A percentile compares a stretch with the other conserved stretches of the same genome.
These are phyloP conservation scores for Asterochloris erici DNA, from an alignment of 139 green algal genomes.

Conservation along the genomic window DNA sequence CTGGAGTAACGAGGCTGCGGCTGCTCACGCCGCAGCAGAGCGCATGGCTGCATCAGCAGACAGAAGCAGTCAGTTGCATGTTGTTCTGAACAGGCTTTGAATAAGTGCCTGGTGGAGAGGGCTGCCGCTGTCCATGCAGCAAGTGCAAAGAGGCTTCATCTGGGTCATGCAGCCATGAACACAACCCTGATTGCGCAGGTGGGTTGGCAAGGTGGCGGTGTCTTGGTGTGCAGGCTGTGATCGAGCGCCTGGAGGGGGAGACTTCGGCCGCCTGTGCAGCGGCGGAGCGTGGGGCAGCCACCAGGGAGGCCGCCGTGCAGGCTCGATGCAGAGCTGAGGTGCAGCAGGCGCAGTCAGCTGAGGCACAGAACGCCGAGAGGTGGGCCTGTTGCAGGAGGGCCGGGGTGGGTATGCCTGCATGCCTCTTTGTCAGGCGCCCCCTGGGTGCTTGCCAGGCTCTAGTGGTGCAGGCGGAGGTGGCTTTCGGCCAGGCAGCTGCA, in stretches of 20 bases:
- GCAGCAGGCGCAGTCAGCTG: conserved; percentile 1
- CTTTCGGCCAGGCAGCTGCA: too few species aligned
- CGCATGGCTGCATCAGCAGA: too few species aligned
- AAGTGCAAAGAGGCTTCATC: background rate
- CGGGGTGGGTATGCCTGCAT: background rate
- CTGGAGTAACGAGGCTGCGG: too few species aligned
- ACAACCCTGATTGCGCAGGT: background rate
- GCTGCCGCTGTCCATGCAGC: too few species aligned
- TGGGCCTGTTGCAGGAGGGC: background rate
- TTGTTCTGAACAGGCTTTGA: too few species aligned
- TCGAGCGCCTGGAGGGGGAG: conserved; percentile 27
- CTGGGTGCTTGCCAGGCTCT: background rate
- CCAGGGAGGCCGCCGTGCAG: conserved; percentile 16
- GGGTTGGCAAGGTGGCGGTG: background rate
- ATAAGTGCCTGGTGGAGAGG: too few species aligned
- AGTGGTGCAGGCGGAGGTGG: too few species aligned
- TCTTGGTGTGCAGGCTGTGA: conserved; percentile 7
- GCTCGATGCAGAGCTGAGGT: conserved; percentile 5
- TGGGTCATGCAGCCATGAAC: background rate
- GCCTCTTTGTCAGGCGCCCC: background rate
- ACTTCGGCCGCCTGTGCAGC: conserved; percentile 5
- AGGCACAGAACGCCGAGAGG: background rate
- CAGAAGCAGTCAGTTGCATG: too few species aligned
- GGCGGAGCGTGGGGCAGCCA: conserved; percentile 9
- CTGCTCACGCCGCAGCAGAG: too few species aligned